Base-by-base conservation (phyloP, 805 yeast species). In the Ogataea neopini region DNA sequence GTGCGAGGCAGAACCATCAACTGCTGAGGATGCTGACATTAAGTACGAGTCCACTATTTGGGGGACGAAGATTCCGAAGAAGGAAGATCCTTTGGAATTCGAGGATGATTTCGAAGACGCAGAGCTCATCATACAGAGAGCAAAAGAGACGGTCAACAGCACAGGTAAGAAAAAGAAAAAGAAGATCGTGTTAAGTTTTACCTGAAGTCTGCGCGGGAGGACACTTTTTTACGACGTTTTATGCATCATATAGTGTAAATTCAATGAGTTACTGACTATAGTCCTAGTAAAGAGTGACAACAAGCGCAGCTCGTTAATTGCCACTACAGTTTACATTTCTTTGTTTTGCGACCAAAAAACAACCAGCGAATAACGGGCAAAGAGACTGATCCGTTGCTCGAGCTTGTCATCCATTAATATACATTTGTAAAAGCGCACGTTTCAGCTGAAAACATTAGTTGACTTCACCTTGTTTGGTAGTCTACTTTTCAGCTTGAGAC, bases 21-120 rank as follows among this genome's bases (percentile, higher is more conserved):
- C 23, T 10, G 36, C 41, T 3, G 50, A 40, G 11, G 49, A 37
- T 22, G 48, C 55, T 17, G 52, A 47, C 14, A 19, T 44, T 20
- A 44, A 48, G 14, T 60, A 57, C 28, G 60, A 56, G 14, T 59
- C 80, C 1, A 83, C 94, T 0, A 81, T 87, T 2, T 87, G 95
- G 95, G 95, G 95, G 0, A 86, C 94, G 1, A 71, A 67, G 44
- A 77, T 81, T 2, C 76, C 75, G 4, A 75, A 66, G 15, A 49
- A 68, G 52, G 67, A 65, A 23, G 71, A 70, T 23, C 62, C 63
- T 14, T 22, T 36, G 11, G 67, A 67, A 2, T 63, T 62, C 1
- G 73, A 68, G 7, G 77, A 72, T 33, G 71, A 73, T 59, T 83
- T 77, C 36, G 75, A 75, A 6, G 75, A 69, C 51, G 53, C 61